Evolutionary conservation across 1,284 basidiomycete species (phyloP), one percentile per base, ranked within the genome.

Genomic region (Porodaedalea pini): DNA sequence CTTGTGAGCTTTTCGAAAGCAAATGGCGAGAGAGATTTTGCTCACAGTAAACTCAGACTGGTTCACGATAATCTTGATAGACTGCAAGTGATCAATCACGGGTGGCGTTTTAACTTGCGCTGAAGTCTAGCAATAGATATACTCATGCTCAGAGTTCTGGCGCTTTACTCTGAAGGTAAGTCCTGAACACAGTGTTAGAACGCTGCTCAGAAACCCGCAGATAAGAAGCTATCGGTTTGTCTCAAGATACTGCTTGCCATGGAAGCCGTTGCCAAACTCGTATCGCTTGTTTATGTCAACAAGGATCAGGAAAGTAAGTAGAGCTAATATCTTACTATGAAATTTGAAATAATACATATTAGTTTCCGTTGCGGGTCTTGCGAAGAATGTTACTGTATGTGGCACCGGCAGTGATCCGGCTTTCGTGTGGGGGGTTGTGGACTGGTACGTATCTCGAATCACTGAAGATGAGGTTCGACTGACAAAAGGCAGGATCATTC

Each of bases 121-220:
- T n/a, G n/a, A n/a, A n/a, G n/a, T n/a, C n/a, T 3, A 17, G n/a
- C 29, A 34, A 15, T 4, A 51, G 49, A 51, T 31, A 51, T 34
- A 2, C 17, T 51, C 27, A 15, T 51, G 29, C 21, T 51, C 19
- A 31, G 49, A 31, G 49, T 51, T 36, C 7, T 51, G 21, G 49
- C 49, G 21, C 49, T 51, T n/a, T 51, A 23, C 11, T 36, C 29
- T 36, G 15, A 34, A 32, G 49, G 49, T 36, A 51, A 8, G 49
- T 51, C 8, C 25, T 7, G 36, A 8, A 10, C 29, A 34, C 31
- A 17, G 13, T 13, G 36, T 10, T 7, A 7, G 36, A 15, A 34
- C 15, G 19, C 11, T 21, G 31, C 19, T 17, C 4, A 8, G 5
- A 34, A 32, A 34, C 15, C 23, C 25, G 31, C 36, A 36, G 29